Evolutionary conservation across 202 grass and related monocot genomes (phyloP).

Genomic region (Tripidium arundinaceum): DNA sequence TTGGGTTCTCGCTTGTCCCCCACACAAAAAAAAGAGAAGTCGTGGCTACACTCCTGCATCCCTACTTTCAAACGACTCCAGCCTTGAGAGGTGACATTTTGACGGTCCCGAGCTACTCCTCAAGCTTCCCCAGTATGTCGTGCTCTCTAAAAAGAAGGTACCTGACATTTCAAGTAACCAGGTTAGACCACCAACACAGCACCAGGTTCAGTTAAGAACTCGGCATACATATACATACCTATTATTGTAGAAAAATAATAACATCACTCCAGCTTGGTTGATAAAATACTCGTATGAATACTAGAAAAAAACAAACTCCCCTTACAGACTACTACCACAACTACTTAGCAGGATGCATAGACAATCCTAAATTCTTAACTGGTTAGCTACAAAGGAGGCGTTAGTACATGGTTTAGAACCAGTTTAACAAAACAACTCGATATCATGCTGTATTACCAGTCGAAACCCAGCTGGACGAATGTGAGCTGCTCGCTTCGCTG

Average conservation of each 20-base stretch:
- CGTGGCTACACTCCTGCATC: neutral
- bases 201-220: neutral
- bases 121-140: slow-evolving; percentile 44
- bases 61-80: neutral
- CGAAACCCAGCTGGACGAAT: neutral
- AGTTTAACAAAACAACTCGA: neutral
- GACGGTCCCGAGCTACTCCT: slow-evolving; percentile 10
- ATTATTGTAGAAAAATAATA: neutral
- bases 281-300: neutral
- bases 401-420: neutral
- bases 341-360: neutral
- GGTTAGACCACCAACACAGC: neutral
- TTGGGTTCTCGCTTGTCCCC: too few species aligned
- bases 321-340: neutral
- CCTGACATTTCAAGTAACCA: slow-evolving; percentile 17
- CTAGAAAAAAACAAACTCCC: neutral
- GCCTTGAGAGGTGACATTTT: neutral
- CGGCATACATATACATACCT: neutral
- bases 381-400: neutral
- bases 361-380: neutral
- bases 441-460: neutral
- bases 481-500: neutral
- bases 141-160: slow-evolving; percentile 50
- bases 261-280: neutral
- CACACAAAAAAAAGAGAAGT: neutral